Evolutionary conservation across 768 basidiomycete species (phyloP), one percentile per base, ranked within the genome.

Genomic region (Daedaleopsis sinensis): DNA sequence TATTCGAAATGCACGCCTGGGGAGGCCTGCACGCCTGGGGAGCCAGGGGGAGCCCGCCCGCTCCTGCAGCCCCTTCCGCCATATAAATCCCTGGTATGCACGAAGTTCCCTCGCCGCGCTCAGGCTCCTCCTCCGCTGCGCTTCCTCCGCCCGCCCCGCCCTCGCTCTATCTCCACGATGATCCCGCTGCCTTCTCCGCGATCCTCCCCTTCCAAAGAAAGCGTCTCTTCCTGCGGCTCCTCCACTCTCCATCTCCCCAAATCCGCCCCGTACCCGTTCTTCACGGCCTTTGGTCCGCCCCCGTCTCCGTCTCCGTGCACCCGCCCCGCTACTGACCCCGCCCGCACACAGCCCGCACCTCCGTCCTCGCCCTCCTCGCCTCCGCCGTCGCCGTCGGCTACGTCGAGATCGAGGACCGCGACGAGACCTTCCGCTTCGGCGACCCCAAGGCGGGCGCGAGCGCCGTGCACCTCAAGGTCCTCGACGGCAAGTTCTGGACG

Each of bases 401-500:
- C 37, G 54, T 76, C n/a, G 67, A 67, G 38, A 68, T 76, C 23
- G 65, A 72, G 38, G 75, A 76, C 38, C 42, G 35, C 27, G 66
- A 65, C 27, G 48, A 52, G 48, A 61, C 65, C n/a, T 66, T 68
- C 43, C 50, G 52, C 50, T 76, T 68, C 57, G 75, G 75, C 4
- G 39, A 36, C n/a, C 52, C 49, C 1, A 43, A 59, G 32, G 55
- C 68, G n/a, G 51, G 57, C n/a, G 43, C 32, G 1, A 55, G 50
- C 52, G 27, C 27, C 21, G 68, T 72, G 19, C 67, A 52, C 38
- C 52, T 77, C 38, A 61, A 55, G 13, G 74, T 78, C 24, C 42
- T 70, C 36, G 66, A 67, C 57, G 70, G 73, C 12, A 59, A 67
- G 39, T 77, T 77, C 57, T 78, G 76, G 75, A 67, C 65, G 1